Evolutionary conservation across 768 basidiomycete genomes (phyloP), one percentile per base, ranked within the genome.

Genomic region (Fibroporia radiculosa): DNA sequence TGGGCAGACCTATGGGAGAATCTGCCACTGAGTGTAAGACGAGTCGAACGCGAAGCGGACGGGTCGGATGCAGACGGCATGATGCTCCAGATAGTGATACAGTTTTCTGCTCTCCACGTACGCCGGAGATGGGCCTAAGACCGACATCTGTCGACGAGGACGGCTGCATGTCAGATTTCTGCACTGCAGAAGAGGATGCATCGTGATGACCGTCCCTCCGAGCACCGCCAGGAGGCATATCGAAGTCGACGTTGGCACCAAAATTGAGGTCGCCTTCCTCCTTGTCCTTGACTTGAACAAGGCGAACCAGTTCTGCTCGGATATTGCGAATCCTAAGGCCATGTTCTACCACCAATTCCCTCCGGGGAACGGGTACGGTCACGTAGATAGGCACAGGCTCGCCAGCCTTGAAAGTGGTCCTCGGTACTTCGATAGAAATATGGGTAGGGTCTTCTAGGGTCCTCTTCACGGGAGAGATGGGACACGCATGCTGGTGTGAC

Each of bases 51-150:
- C 74, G 84, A 48, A 93, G 75, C 3, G 84, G 73, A 12, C 74
- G 75, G 35, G 77, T 72, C 0, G 81, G 77, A 53, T 96, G 92
- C 59, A 96, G 92, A 36, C 91, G 82, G 61, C 91, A 92, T 16
- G 90, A 84, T 33, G 92, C 93, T 36, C 95, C 95, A 12, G 93
- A 92, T 6, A 84, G 77, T 11, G 90, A 82, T 22, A 97, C 69
- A 40, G 82, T 70, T 16, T 66, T 66, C 13, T 59, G 60, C 12
- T 72, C 71, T 14, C 73, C 73, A 3, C 44, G 52, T 8, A 48
- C 49, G 1, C 52, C 54, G 5, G 44, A 13, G 10, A 33, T 12
- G 12, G 72, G 64, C 18, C 38, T 29, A 44, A 48, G 24, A 47
- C 48, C 7, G 38, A 36, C 1, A 27, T 51, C 40, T 4, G 56